These are phyloP conservation scores for Cladosporium sp. DNA, from an alignment of 2,329 filamentous ascomycete genomes.

Conservation along the genomic window DNA sequence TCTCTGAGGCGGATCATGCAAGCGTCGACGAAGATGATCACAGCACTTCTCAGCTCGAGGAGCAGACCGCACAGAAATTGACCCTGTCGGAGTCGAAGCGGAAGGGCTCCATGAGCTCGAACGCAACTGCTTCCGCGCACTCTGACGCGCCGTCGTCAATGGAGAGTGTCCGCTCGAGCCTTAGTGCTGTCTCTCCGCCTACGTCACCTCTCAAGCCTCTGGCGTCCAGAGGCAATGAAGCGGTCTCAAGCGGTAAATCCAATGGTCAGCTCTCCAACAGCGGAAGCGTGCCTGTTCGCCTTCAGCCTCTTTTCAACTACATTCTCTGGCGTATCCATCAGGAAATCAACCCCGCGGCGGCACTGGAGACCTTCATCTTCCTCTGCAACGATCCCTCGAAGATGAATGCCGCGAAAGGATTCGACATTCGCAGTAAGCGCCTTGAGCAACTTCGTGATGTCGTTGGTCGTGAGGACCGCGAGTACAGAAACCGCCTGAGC, in stretches of 20 bases:
- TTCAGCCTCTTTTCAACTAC: conserved; percentile 46
- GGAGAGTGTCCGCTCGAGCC: conserved; percentile 32
- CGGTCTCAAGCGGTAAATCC: not conserved
- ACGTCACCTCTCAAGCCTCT: conserved; percentile 16
- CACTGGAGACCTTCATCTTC: conserved; percentile 46
- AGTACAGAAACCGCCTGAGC: conserved; percentile 34
- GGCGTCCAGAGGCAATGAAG: conserved; percentile 18
- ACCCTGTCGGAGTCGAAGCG: conserved; percentile 3
- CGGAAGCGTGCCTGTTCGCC: conserved; percentile 29
- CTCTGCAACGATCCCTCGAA: conserved; percentile 45
- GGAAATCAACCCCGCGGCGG: conserved; percentile 41
- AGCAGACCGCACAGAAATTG: conserved; percentile 9
- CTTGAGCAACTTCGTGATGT: conserved; percentile 46
- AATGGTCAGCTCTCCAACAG: conserved; percentile 12
- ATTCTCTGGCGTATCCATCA: conserved; percentile 47
- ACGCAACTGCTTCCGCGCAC: conserved; percentile 28
- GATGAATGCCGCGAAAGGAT: conserved; percentile 41
- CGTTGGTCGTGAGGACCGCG: conserved; percentile 43
- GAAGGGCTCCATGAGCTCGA: conserved; percentile 9
- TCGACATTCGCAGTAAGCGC: conserved; percentile 45
- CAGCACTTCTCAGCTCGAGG: conserved; percentile 7
- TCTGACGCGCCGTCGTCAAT: conserved; percentile 36
- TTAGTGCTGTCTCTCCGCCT: conserved; percentile 22
- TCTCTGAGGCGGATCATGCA: conserved; percentile 43
- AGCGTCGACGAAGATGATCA: conserved; percentile 34